Evolutionary conservation across 2,329 filamentous ascomycete species (phyloP).

Genomic region (Zasmidium cellare): DNA sequence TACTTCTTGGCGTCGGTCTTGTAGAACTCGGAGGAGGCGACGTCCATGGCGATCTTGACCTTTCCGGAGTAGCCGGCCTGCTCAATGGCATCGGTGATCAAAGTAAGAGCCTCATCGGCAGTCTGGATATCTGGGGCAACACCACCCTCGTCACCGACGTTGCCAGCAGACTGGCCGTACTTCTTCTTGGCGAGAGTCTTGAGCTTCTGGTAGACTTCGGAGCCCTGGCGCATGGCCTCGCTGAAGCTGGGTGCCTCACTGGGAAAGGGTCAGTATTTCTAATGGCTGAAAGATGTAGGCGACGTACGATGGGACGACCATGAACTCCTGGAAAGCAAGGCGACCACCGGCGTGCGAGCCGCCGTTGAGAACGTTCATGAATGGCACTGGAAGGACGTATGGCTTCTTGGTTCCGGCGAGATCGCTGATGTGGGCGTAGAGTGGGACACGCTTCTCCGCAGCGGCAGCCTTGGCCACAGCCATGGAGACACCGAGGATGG

Average conservation of each 20-base stretch:
- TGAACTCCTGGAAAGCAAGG: constrained; percentile 62
- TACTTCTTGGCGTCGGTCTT: constrained; percentile 96
- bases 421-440: constrained; percentile 59
- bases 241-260: constrained; percentile 76
- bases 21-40: constrained; percentile 99
- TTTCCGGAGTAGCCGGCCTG: constrained; percentile 92
- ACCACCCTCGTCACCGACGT: constrained; percentile 99
- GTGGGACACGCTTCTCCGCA: constrained; percentile 55
- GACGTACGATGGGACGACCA: constrained; percentile 52
- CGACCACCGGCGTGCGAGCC: constrained; percentile 97
- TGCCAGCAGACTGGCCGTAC: constrained; percentile 98
- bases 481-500: constrained; percentile 62
- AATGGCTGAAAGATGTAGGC: neutral
- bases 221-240: constrained; percentile 92
- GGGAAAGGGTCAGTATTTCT: constrained; percentile 8
- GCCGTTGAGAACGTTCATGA: constrained; percentile 61
- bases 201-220: constrained; percentile 97
- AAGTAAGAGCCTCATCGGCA: constrained; percentile 90
- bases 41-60: constrained; percentile 98
- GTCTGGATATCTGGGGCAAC: constrained; percentile 98
- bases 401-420: constrained; percentile 54
- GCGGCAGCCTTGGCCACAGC: constrained; percentile 59
- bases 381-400: constrained; percentile 59
- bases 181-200: constrained; percentile 98
- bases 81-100: constrained; percentile 93